Percentiles rank a stretch among this genome's conserved stretches.
These are phyloP conservation scores for Pseudevernia furfuracea DNA, from an alignment of 495 filamentous ascomycete species.

Conservation along the genomic window DNA sequence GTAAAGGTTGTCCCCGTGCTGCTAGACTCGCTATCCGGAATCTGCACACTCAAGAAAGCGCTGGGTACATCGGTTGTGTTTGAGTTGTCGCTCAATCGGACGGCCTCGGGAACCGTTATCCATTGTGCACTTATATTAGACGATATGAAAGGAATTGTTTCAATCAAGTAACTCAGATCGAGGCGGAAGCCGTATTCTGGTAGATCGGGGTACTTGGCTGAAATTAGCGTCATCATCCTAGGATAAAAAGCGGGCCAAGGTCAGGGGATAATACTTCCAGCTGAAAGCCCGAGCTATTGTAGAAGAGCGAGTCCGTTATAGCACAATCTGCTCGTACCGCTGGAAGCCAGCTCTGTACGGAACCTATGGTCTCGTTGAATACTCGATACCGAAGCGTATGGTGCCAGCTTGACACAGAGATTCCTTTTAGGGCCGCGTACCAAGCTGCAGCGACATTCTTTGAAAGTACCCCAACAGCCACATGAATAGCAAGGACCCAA, in stretches of 20 bases:
- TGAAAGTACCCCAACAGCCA: conserved; percentile 11
- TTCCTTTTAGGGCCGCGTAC: conserved; percentile 10
- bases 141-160: not conserved
- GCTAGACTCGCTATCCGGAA: not conserved
- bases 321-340: conserved; percentile 13
- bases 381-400: conserved; percentile 14
- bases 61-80: conserved; percentile 15
- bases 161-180: not conserved
- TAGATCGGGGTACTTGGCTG: conserved; percentile 14
- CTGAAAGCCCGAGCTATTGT: not conserved
- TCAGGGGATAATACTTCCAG: conserved; percentile 4
- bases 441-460: conserved; percentile 10
- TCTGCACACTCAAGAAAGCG: conserved; percentile 9
- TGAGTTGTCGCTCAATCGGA: conserved; percentile 9
- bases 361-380: conserved; percentile 8
- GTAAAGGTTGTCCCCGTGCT: conserved; percentile 1
- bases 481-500: conserved; percentile 15
- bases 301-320: not conserved
- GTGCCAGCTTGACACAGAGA: conserved; percentile 7
- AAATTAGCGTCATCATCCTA: not conserved
- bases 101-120: conserved; percentile 6
- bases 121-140: conserved; percentile 9
- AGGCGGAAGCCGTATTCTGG: conserved; percentile 14
- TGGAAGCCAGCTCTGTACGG: conserved; percentile 9
- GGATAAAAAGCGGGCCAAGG: not conserved